These are phyloP conservation scores for Tillandsia leiboldiana DNA, from an alignment of 176 grass and related monocot species.

Conservation along the genomic window DNA sequence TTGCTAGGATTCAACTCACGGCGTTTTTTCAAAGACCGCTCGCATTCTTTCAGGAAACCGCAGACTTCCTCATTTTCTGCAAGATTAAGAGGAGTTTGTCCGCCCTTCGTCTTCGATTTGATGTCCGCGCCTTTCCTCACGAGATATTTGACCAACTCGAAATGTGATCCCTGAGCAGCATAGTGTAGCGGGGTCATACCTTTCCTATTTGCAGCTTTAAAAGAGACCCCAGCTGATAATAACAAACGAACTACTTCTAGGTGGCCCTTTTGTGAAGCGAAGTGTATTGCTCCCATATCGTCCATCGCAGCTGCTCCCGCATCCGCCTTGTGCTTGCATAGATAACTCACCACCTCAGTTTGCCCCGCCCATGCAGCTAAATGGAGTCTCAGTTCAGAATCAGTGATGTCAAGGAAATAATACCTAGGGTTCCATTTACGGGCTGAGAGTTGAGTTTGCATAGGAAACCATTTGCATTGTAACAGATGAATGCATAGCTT, in stretches of 20 bases:
- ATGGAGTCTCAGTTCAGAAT: slow-evolving; percentile 65
- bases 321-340: slow-evolving; percentile 91
- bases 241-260: slow-evolving; percentile 55
- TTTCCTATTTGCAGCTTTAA: slow-evolving; percentile 89
- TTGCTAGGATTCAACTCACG: slow-evolving; percentile 23
- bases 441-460: background rate
- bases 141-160: slow-evolving; percentile 78
- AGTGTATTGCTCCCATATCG: slow-evolving; percentile 77
- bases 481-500: background rate
- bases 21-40: slow-evolving; percentile 44
- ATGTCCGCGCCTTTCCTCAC: slow-evolving; percentile 56
- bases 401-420: slow-evolving; percentile 24
- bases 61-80: slow-evolving; percentile 66
- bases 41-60: slow-evolving; percentile 47
- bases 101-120: slow-evolving; percentile 60
- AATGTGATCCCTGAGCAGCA: slow-evolving; percentile 72
- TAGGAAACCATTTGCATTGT: background rate
- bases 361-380: slow-evolving; percentile 95
- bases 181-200: slow-evolving; percentile 67
- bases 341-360: slow-evolving; percentile 68
- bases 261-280: slow-evolving; percentile 94
- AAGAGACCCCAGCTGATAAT: slow-evolving; percentile 47
- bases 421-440: background rate
- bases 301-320: slow-evolving; percentile 81
- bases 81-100: slow-evolving; percentile 68